These are phyloP conservation scores for Thermothelomyces thermophilus DNA, from an alignment of 2,329 filamentous ascomycete species.

Conservation along the genomic window DNA sequence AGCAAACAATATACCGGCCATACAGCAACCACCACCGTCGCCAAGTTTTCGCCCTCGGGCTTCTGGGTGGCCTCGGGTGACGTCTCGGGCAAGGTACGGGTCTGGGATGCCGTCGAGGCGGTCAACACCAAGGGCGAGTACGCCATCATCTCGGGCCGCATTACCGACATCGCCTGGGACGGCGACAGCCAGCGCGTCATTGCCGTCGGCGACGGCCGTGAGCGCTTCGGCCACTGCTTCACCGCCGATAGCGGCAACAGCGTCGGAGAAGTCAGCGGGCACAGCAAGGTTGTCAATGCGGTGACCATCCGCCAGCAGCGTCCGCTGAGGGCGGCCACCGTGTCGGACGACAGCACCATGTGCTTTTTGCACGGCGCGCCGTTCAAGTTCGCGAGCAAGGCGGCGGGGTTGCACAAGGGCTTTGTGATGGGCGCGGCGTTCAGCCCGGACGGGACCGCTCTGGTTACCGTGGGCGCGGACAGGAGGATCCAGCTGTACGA, in stretches of 20 bases:
- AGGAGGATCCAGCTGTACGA: slow-evolving; percentile 90
- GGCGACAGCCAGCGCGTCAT: slow-evolving; percentile 95
- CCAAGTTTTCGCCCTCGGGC: slow-evolving; percentile 86
- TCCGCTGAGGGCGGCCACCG: slow-evolving; percentile 86
- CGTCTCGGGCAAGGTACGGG: slow-evolving; percentile 71
- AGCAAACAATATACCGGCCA: slow-evolving; percentile 90
- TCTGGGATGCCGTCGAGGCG: slow-evolving; percentile 89
- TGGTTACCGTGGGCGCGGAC: slow-evolving; percentile 91
- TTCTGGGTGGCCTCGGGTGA: slow-evolving; percentile 95
- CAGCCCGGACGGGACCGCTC: slow-evolving; percentile 72
- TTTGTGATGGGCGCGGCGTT: slow-evolving; percentile 87
- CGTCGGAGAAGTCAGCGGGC: slow-evolving; percentile 88
- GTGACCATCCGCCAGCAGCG: slow-evolving; percentile 85
- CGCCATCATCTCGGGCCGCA: slow-evolving; percentile 84
- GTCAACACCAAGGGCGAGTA: slow-evolving; percentile 88
- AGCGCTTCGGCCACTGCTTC: slow-evolving; percentile 89
- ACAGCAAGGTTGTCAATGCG: slow-evolving; percentile 83
- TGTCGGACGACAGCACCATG: slow-evolving; percentile 80
- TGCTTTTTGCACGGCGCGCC: slow-evolving; percentile 92
- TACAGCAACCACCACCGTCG: slow-evolving; percentile 81
- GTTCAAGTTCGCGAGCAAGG: slow-evolving; percentile 91
- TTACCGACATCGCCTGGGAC: slow-evolving; percentile 97
- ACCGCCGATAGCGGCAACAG: slow-evolving; percentile 94
- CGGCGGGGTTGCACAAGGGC: slow-evolving; percentile 71
- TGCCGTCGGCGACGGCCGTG: slow-evolving; percentile 89